phyloP scores from a whole-genome alignment of 345 rosid genomes.

The Bruguiera sexangula region DNA sequence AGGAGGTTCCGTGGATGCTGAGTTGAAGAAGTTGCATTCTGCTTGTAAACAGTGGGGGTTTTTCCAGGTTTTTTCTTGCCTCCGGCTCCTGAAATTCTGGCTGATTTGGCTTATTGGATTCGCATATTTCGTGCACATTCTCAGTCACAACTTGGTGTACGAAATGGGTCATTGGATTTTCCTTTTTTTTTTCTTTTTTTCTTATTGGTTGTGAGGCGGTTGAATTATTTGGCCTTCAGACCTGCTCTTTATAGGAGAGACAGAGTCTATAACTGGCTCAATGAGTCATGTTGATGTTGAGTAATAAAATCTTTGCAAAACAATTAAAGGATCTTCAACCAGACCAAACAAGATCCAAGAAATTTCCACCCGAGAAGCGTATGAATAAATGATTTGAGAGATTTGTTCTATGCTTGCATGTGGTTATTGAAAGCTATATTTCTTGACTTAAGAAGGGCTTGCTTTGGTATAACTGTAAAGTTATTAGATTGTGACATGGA shows the following conservation, averaged over 20 bases:
- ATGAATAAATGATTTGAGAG: neutral
- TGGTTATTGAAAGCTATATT: neutral
- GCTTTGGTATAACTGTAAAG: no score
- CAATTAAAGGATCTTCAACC: neutral
- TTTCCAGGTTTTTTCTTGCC: constrained; percentile 27
- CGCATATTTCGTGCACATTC: no score
- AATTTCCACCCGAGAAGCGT: neutral
- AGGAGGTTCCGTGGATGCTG: constrained; percentile 17
- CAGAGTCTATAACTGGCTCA: neutral
- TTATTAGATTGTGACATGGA: no score
- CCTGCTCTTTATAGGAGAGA: neutral
- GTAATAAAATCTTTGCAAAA: no score
- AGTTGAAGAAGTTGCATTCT: constrained; percentile 29
- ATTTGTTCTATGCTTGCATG: neutral
- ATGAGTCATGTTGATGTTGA: neutral
- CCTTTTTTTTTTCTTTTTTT: no score
- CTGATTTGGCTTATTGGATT: no score
- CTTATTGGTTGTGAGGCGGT: neutral
- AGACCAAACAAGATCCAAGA: neutral
- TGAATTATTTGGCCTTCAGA: neutral
- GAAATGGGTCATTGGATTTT: no score
- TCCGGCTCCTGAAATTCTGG: neutral
- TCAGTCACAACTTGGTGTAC: no score
- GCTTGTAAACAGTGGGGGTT: constrained; percentile 49
- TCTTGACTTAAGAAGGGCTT: neutral